These are phyloP conservation scores for Eutrema yunnanense DNA, from an alignment of 345 rosid species.

Conservation along the genomic window DNA sequence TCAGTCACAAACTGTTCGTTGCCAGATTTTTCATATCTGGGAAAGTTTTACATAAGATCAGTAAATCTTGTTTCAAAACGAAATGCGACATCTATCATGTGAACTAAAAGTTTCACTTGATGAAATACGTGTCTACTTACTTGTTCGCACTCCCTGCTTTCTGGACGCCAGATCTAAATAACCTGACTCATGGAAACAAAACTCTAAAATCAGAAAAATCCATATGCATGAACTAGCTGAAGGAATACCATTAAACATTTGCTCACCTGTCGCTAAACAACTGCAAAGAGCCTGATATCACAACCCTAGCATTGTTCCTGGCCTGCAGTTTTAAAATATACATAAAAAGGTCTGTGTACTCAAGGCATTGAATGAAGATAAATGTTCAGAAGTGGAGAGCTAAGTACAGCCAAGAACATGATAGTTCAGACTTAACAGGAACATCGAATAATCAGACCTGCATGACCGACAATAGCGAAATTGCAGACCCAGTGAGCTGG, in stretches of 20 bases:
- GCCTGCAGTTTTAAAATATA: slow-evolving; percentile 40
- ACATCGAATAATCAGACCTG: slow-evolving; percentile 34
- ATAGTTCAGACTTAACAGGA: not conserved
- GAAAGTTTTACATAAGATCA: slow-evolving; percentile 14
- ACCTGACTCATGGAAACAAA: slow-evolving; percentile 34
- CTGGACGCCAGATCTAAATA: slow-evolving; percentile 51
- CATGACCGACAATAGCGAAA: slow-evolving; percentile 60
- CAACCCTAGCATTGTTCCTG: slow-evolving; percentile 70
- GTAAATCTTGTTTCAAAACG: slow-evolving; percentile 4
- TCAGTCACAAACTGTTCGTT: slow-evolving; percentile 67
- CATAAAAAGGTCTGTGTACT: not conserved
- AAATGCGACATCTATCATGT: not conserved
- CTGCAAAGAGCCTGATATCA: slow-evolving; percentile 59
- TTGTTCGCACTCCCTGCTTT: slow-evolving; percentile 45
- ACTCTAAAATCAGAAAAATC: slow-evolving; percentile 17
- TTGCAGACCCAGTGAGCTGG: slow-evolving; percentile 46
- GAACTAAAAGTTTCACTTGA: not conserved
- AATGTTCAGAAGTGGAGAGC: not conserved
- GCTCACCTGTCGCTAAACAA: slow-evolving; percentile 52
- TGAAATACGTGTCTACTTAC: slow-evolving; percentile 31
- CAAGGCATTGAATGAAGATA: not conserved
- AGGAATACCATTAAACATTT: slow-evolving; percentile 9
- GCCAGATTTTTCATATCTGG: slow-evolving; percentile 56
- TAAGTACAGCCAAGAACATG: not conserved
- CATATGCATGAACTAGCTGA: slow-evolving; percentile 5